phyloP scores from a whole-genome alignment of 2,329 filamentous ascomycete species.

The Paracoccidioides brasiliensis region DNA sequence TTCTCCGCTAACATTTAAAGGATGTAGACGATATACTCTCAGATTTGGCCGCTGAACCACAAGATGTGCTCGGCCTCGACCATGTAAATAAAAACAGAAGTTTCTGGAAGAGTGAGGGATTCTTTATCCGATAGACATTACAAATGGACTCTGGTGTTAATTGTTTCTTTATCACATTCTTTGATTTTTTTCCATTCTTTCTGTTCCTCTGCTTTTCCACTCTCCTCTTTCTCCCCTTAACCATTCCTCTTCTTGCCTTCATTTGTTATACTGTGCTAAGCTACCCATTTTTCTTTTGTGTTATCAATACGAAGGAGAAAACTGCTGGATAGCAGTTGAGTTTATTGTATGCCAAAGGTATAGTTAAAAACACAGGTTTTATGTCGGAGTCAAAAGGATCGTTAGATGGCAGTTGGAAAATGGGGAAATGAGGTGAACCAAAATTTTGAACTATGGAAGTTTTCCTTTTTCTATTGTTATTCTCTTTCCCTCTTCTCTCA shows the following conservation, averaged over 20 bases:
- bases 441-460: not conserved
- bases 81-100: slow-evolving; percentile 49
- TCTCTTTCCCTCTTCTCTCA: not conserved
- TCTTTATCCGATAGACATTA: slow-evolving; percentile 45
- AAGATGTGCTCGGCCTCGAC: slow-evolving; percentile 59
- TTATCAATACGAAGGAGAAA: not conserved
- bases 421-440: not conserved
- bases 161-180: not conserved
- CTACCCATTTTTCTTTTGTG: not conserved
- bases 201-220: not conserved
- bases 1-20: not conserved
- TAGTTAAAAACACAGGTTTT: not conserved
- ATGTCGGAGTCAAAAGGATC: not conserved
- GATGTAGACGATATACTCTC: slow-evolving; percentile 33
- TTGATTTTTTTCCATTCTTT: not conserved
- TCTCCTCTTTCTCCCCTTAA: not conserved
- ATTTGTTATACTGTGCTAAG: not conserved
- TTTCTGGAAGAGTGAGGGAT: slow-evolving; percentile 48
- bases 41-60: slow-evolving; percentile 58
- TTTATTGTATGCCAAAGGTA: not conserved
- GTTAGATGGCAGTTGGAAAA: not conserved
- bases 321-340: not conserved
- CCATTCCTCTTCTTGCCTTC: not conserved
- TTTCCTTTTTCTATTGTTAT: too few species aligned
- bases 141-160: too few species aligned